A percentile compares a stretch with the other conserved stretches of the same genome.
Evolutionary conservation across 768 basidiomycete genomes (phyloP).

Genomic region (Dendrothele bispora): DNA sequence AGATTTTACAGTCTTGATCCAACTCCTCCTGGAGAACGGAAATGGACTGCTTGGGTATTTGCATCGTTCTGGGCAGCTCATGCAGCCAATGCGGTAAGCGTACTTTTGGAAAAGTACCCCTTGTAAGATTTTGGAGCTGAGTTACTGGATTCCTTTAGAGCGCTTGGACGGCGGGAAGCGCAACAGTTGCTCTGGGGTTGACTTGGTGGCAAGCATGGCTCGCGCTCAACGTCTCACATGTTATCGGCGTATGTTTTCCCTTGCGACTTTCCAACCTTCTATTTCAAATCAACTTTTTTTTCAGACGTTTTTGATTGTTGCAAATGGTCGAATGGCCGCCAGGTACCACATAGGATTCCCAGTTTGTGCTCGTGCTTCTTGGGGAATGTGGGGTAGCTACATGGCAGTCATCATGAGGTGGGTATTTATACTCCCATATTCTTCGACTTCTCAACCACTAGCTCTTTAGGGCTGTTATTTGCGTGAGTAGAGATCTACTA

Average conservation of each 20-base stretch:
- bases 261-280: background rate
- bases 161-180: slow-evolving; percentile 6
- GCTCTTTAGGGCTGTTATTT: slow-evolving; percentile 7
- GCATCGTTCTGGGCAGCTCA: slow-evolving; percentile 12
- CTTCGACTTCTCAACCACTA: background rate
- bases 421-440: background rate
- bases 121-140: background rate
- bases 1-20: slow-evolving; percentile 8
- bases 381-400: slow-evolving; percentile 14
- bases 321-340: slow-evolving; percentile 12
- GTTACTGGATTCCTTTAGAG: background rate
- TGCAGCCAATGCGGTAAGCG: slow-evolving; percentile 8
- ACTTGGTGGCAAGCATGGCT: slow-evolving; percentile 14
- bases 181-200: slow-evolving; percentile 9
- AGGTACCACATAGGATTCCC: slow-evolving; percentile 12
- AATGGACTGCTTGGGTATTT: slow-evolving; percentile 8
- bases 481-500: background rate
- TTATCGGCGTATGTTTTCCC: slow-evolving; percentile 8
- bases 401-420: slow-evolving; percentile 12
- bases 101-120: background rate
- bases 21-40: slow-evolving; percentile 11
- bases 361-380: slow-evolving; percentile 9
- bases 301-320: slow-evolving; percentile 9
- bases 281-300: background rate
- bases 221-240: slow-evolving; percentile 11